Conservation (phyloP, 768 basidiomycete genomes). For the Termitomyces eurrhizus region DNA sequence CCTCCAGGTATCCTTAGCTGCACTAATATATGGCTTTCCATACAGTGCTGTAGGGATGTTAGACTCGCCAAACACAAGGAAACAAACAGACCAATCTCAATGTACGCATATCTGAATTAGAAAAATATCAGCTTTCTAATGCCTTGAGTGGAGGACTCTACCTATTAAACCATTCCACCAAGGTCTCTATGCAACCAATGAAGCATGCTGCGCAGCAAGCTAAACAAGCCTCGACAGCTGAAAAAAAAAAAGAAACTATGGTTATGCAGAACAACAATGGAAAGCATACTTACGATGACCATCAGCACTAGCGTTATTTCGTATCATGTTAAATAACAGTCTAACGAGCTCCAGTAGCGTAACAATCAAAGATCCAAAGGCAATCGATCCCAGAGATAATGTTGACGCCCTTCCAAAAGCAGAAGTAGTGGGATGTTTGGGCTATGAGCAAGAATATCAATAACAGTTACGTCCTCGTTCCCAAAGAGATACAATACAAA, state of each 20-base stretch:
- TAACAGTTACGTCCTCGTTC: background rate
- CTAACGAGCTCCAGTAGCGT: slow-evolving; percentile 70
- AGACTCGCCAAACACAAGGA: background rate
- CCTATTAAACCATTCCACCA: slow-evolving; percentile 82
- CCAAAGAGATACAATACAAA: slow-evolving; percentile 24
- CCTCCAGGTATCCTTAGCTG: slow-evolving; percentile 83
- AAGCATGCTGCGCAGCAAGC: slow-evolving; percentile 80
- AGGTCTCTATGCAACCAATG: slow-evolving; percentile 61
- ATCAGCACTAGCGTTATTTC: slow-evolving; percentile 56
- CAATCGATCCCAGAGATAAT: slow-evolving; percentile 77
- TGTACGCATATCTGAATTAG: slow-evolving; percentile 64
- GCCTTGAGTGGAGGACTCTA: slow-evolving; percentile 17
- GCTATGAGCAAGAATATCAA: slow-evolving; percentile 31
- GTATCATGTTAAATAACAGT: slow-evolving; percentile 53
- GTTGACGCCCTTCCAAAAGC: slow-evolving; percentile 75
- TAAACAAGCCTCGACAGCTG: slow-evolving; percentile 69
- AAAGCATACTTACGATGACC: slow-evolving; percentile 55
- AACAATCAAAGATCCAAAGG: slow-evolving; percentile 82
- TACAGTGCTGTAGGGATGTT: slow-evolving; percentile 54
- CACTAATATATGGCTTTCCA: slow-evolving; percentile 76
- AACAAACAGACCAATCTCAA: slow-evolving; percentile 61
- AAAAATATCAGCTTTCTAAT: background rate
- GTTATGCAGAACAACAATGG: background rate
- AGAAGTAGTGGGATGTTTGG: slow-evolving; percentile 64
- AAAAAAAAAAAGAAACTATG: background rate